Evolutionary conservation across 106 monocot genomes (phyloP).

Genomic region (Dendrobium catenatum): DNA sequence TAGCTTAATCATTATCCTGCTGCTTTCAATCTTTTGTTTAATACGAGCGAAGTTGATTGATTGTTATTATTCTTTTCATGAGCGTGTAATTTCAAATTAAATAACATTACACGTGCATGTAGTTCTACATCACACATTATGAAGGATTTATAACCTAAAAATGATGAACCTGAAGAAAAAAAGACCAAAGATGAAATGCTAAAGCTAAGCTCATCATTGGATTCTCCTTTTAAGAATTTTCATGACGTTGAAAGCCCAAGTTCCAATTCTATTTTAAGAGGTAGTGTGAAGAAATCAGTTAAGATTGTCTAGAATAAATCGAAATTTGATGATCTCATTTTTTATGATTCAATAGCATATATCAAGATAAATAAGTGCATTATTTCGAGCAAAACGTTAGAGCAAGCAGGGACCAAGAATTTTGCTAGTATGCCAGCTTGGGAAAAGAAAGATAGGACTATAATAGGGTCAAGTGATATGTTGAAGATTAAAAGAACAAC

Average conservation of each 20-base stretch:
- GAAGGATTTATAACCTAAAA: not conserved
- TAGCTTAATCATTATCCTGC: no score
- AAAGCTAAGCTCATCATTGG: not conserved
- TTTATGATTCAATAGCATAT: not conserved
- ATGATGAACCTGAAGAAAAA: not conserved
- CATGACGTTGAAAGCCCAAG: not conserved
- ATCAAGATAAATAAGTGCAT: no score
- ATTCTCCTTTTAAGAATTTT: not conserved
- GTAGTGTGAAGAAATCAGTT: not conserved
- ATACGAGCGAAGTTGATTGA: no score
- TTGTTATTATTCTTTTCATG: no score
- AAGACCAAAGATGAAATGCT: conserved; percentile 1
- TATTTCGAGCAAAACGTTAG: no score
- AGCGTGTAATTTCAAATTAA: no score
- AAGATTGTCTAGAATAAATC: not conserved
- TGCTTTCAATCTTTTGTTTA: no score
- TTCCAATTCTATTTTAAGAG: not conserved
- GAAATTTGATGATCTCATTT: not conserved
- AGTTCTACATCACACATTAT: not conserved
- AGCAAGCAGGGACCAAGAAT: not conserved
- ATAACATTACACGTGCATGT: no score
- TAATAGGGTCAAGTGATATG: not conserved
- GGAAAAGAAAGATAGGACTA: not conserved
- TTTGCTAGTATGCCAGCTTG: not conserved
- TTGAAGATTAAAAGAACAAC: not conserved